Evolutionary conservation across 2,329 filamentous ascomycete genomes (phyloP), one percentile per base, ranked within the genome.

Genomic region (Intubia oerlemansii): DNA sequence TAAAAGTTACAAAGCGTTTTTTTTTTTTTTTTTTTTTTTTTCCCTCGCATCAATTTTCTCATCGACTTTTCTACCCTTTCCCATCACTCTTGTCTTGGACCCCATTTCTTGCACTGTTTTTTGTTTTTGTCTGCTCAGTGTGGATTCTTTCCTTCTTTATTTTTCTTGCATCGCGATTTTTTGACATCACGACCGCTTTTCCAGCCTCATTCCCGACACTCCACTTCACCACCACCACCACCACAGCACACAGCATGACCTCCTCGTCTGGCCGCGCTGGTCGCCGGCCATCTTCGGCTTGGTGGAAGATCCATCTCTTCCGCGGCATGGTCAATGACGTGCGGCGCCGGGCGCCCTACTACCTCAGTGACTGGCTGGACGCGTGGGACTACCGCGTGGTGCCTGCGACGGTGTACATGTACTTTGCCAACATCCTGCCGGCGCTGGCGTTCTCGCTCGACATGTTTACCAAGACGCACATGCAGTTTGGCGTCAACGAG

Each of bases 351-450:
- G 62, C 62, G 7, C 81, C 81, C 1, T 90, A 63, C 45, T 91
- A 88, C 44, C 57, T 54, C 51, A 84, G 74, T 48, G 81, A 91
- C 49, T 90, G 77, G 77, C 57, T 47, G 12, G 81, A 91, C 54
- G 81, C 81, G 2, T 88, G 78, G 78, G 77, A 90, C 45, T 91
- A 91, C 53, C 67, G 81, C 30, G 78, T 91, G 24, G 63, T 91
- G 22, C 81, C 81, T 2, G 79, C 79, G 11, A 90, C 81, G 8
- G 56, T 90, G 17, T 90, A 90, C 51, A 91, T 90, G 78, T 91
- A 88, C 54, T 91, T 90, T 61, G 80, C 81, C 29, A 88, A 79
- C 52, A 88, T 91, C 42, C 53, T 91, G 10, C 81, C 82, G 1
- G 81, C 82, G 2, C 53, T 91, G 34, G 82, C 82, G 27, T 91